phyloP scores from a whole-genome alignment of 768 basidiomycete species.

The Phanerochaete carnosa region DNA sequence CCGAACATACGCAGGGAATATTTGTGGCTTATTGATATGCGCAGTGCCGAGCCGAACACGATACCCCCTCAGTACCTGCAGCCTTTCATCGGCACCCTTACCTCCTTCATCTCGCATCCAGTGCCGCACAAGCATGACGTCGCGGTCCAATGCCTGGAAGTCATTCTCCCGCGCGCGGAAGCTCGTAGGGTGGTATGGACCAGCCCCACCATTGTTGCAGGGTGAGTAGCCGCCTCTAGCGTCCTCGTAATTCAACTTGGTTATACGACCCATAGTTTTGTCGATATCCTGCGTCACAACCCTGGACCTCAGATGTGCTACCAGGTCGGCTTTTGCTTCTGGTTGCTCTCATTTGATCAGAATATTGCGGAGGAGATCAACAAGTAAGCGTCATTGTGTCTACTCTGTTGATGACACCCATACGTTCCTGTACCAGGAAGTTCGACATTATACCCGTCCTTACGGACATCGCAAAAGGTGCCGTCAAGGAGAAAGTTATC shows the following conservation, averaged over 20 bases:
- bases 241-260: neutral
- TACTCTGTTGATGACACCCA: neutral
- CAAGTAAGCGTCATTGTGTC: slow-evolving; percentile 50
- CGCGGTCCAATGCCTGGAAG: slow-evolving; percentile 88
- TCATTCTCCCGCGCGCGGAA: slow-evolving; percentile 76
- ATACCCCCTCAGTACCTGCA: slow-evolving; percentile 26
- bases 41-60: slow-evolving; percentile 26
- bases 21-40: neutral
- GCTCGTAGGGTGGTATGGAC: slow-evolving; percentile 81
- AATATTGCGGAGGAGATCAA: slow-evolving; percentile 84
- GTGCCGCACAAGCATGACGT: slow-evolving; percentile 77
- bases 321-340: slow-evolving; percentile 89
- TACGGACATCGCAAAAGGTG: slow-evolving; percentile 78
- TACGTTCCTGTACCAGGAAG: slow-evolving; percentile 48
- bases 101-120: slow-evolving; percentile 31
- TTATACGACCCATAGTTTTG: slow-evolving; percentile 46
- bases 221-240: slow-evolving; percentile 39
- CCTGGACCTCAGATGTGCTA: slow-evolving; percentile 94
- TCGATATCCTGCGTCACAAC: slow-evolving; percentile 78
- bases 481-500: slow-evolving; percentile 96
- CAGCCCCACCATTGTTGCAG: slow-evolving; percentile 61
- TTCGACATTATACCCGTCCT: slow-evolving; percentile 88
- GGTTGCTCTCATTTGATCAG: slow-evolving; percentile 91
- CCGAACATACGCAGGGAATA: slow-evolving; percentile 9
- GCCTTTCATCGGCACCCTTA: slow-evolving; percentile 32